Evolutionary conservation across 208 protist genomes (phyloP).

Genomic region (Crithidia acanthocephali): DNA sequence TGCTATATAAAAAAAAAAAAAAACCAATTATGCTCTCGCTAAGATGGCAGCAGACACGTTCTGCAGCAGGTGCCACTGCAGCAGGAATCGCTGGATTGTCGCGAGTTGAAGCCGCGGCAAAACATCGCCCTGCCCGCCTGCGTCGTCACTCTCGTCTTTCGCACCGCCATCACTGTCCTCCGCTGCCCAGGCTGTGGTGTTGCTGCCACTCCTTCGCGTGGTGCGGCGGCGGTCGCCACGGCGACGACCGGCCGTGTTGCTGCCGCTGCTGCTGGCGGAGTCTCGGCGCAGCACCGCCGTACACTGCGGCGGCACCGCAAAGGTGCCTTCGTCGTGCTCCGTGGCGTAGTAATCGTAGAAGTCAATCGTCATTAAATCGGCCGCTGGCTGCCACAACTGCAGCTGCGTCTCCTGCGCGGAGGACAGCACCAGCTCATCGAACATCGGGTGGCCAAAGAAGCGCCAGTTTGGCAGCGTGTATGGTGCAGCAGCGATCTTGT

Average conservation of each 20-base stretch:
- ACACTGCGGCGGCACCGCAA: conserved; percentile 55
- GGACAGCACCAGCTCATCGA: conserved; percentile 59
- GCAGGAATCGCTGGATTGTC: conserved; percentile 23
- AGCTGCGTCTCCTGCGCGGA: conserved; percentile 14
- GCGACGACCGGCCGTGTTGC: neutral
- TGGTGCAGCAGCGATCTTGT: conserved; percentile 45
- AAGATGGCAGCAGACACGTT: conserved; percentile 7
- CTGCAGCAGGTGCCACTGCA: conserved; percentile 30
- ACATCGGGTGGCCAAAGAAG: conserved; percentile 71
- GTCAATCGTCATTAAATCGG: conserved; percentile 64
- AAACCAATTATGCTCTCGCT: neutral
- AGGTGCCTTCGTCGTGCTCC: conserved; percentile 41
- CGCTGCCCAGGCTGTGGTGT: no score
- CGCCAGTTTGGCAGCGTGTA: conserved; percentile 64
- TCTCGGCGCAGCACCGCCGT: conserved; percentile 21
- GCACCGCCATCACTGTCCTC: no score
- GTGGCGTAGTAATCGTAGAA: conserved; percentile 75
- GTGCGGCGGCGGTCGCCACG: no score
- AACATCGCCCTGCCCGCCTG: neutral
- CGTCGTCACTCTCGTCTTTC: neutral
- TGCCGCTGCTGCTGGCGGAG: neutral
- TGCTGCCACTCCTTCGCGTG: no score
- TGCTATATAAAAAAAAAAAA: neutral
- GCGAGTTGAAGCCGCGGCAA: conserved; percentile 22
- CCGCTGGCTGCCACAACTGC: conserved; percentile 25